phyloP scores from a whole-genome alignment of 352 stramenopile species.

The Pythium dissimile region DNA sequence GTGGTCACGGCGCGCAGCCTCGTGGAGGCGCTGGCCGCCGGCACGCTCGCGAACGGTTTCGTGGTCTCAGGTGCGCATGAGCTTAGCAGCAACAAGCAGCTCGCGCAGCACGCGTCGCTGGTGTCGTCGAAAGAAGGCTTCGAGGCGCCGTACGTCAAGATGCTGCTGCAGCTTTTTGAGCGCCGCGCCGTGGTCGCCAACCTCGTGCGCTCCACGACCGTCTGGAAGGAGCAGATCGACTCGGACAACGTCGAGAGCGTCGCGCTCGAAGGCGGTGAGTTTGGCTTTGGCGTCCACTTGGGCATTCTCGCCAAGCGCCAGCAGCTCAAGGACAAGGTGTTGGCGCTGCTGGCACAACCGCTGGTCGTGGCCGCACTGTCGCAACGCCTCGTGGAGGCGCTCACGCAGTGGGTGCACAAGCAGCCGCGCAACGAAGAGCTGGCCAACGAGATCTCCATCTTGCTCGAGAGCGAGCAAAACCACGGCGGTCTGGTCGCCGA shows the following conservation, averaged over 20 bases:
- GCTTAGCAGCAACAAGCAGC: conserved; percentile 31
- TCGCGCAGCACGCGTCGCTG: conserved; percentile 47
- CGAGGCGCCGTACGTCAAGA: conserved; percentile 75
- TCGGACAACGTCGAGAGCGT: conserved; percentile 28
- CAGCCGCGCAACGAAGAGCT: conserved; percentile 55
- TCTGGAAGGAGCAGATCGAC: conserved; percentile 62
- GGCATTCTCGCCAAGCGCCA: conserved; percentile 67
- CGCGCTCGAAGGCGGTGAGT: conserved; percentile 57
- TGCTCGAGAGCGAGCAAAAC: conserved; percentile 62
- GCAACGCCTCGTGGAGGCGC: conserved; percentile 42
- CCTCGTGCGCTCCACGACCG: conserved; percentile 57
- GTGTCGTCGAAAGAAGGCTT: conserved; percentile 58
- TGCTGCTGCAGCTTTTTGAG: conserved; percentile 74
- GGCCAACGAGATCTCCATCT: conserved; percentile 56
- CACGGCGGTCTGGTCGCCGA: conserved; percentile 36
- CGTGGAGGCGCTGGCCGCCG: conserved; percentile 59
- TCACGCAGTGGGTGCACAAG: conserved; percentile 45
- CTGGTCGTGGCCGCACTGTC: conserved; percentile 29
- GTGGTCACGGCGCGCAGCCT: conserved; percentile 75
- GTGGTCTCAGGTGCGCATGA: conserved; percentile 33
- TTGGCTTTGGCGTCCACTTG: conserved; percentile 71
- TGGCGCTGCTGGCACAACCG: conserved; percentile 30
- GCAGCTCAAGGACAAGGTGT: conserved; percentile 65
- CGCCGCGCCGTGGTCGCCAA: conserved; percentile 69
- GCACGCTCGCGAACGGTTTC: conserved; percentile 73